A percentile compares a stretch with the other conserved stretches of the same genome.
Evolutionary conservation across 2,329 filamentous ascomycete genomes (phyloP).

Genomic region (Alternaria sp.): DNA sequence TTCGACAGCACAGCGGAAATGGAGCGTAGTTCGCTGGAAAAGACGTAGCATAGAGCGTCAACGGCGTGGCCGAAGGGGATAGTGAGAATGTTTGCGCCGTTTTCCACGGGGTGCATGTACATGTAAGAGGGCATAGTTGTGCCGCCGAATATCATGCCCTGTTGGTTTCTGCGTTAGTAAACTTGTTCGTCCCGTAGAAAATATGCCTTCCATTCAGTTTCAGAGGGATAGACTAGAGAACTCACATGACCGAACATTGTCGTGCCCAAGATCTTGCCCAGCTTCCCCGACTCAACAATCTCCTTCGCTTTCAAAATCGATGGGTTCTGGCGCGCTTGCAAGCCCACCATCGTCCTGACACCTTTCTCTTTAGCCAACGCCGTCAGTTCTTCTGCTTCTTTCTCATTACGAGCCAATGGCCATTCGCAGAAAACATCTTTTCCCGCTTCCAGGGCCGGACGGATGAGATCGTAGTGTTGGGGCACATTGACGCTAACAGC

Average conservation of each 20-base stretch:
- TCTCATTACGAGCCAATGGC: slow-evolving; percentile 53
- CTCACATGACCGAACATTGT: slow-evolving; percentile 37
- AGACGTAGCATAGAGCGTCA: slow-evolving; percentile 39
- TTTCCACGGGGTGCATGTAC: slow-evolving; percentile 58
- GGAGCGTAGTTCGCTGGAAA: slow-evolving; percentile 33
- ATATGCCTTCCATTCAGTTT: not conserved
- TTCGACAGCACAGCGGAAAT: slow-evolving; percentile 38
- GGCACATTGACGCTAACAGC: slow-evolving; percentile 55
- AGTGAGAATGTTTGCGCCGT: slow-evolving; percentile 54
- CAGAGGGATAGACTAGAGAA: not conserved
- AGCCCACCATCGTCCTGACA: slow-evolving; percentile 55
- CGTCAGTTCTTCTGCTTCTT: slow-evolving; percentile 53
- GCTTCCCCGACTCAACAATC: slow-evolving; percentile 51
- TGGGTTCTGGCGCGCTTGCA: slow-evolving; percentile 55
- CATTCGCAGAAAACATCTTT: slow-evolving; percentile 59
- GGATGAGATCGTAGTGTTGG: slow-evolving; percentile 52
- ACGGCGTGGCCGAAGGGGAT: slow-evolving; percentile 50
- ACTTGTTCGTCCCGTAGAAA: not conserved
- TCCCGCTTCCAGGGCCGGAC: slow-evolving; percentile 51
- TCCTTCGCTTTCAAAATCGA: slow-evolving; percentile 51
- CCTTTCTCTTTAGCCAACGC: slow-evolving; percentile 50
- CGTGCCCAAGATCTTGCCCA: slow-evolving; percentile 53
- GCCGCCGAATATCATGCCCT: slow-evolving; percentile 32
- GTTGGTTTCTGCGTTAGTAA: not conserved
- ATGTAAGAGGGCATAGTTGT: slow-evolving; percentile 33